Percentiles rank a stretch among this genome's conserved stretches.
Evolutionary conservation across 768 basidiomycete species (phyloP).

Genomic region (Rhodotorula kratochvilovae): DNA sequence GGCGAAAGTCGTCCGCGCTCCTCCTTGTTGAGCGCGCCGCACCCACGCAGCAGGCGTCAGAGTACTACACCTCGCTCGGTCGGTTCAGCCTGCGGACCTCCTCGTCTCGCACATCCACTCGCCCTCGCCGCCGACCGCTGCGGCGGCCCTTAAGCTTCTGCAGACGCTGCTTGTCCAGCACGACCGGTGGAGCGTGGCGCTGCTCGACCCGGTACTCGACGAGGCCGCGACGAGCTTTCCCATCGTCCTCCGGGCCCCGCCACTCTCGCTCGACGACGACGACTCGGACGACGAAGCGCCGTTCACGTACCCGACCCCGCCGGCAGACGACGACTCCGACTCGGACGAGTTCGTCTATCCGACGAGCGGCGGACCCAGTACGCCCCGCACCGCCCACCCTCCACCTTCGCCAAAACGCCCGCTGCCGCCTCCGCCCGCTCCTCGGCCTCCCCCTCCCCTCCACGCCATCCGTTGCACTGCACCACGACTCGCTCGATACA

Average conservation of each 20-base stretch:
- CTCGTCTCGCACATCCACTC: constrained; percentile 73
- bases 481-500: constrained; percentile 43
- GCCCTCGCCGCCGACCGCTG: constrained; percentile 59
- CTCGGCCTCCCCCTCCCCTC: constrained; percentile 11
- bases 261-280: constrained; percentile 51
- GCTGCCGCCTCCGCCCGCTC: neutral
- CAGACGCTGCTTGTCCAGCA: constrained; percentile 69
- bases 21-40: constrained; percentile 79
- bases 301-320: neutral
- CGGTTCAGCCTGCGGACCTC: constrained; percentile 89
- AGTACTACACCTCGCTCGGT: constrained; percentile 77
- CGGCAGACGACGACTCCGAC: constrained; percentile 17
- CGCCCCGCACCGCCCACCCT: constrained; percentile 2
- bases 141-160: constrained; percentile 74
- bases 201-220: constrained; percentile 68
- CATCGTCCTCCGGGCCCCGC: constrained; percentile 52
- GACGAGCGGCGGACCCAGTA: neutral
- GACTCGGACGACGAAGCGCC: constrained; percentile 38
- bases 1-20: constrained; percentile 84
- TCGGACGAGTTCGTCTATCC: constrained; percentile 38
- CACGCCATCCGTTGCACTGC: constrained; percentile 32
- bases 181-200: constrained; percentile 60
- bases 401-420: constrained; percentile 1
- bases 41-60: constrained; percentile 46
- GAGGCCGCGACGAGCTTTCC: constrained; percentile 68